phyloP scores from a whole-genome alignment of 2,329 filamentous ascomycete genomes.

The Cladosporium oxysporum region DNA sequence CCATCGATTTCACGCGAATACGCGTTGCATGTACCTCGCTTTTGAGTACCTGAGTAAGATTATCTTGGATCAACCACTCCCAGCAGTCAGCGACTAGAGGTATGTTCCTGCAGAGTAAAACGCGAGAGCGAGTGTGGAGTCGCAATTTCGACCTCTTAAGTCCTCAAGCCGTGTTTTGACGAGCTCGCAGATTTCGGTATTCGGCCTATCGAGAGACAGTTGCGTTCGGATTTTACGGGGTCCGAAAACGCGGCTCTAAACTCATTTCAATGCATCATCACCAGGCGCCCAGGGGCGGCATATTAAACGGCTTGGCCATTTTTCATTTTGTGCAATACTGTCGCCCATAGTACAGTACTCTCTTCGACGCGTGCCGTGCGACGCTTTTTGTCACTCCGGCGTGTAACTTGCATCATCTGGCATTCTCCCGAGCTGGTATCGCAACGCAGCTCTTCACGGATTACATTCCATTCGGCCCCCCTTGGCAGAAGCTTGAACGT shows the following conservation, averaged over 20 bases:
- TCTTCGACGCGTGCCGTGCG: background rate
- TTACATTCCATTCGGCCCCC: background rate
- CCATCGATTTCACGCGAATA: background rate
- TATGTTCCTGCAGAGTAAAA: background rate
- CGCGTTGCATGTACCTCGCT: background rate
- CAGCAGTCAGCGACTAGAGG: background rate
- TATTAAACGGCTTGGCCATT: constrained; percentile 7
- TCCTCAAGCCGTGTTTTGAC: background rate
- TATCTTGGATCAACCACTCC: background rate
- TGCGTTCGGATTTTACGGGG: background rate
- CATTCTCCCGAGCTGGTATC: background rate
- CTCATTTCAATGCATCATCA: constrained; percentile 5
- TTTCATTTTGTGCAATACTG: background rate
- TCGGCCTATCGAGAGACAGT: background rate
- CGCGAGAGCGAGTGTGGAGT: background rate
- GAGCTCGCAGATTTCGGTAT: background rate
- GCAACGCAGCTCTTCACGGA: background rate
- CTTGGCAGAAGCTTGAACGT: constrained; percentile 17
- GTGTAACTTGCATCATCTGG: background rate
- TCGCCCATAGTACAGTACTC: background rate
- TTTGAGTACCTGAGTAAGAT: background rate
- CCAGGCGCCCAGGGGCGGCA: background rate
- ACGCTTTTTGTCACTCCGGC: background rate
- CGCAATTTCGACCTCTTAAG: background rate
- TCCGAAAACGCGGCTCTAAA: constrained; percentile 8